Evolutionary conservation across 2,329 filamentous ascomycete genomes (phyloP), one percentile per base, ranked within the genome.

Genomic region (Clarireedia paspali): DNA sequence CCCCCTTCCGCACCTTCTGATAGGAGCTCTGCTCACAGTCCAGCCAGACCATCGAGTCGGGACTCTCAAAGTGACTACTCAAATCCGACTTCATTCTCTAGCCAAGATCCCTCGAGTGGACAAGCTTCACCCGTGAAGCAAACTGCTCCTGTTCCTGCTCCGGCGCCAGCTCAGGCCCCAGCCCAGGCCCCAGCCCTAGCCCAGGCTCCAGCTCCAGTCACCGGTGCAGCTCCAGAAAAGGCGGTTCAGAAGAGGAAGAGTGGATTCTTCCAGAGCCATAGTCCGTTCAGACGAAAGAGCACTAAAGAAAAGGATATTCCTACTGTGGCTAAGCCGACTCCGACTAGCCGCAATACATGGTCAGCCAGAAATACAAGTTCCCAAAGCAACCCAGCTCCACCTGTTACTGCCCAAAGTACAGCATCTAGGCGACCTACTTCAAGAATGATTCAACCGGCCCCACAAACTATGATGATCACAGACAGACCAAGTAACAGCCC

Each of bases 241-340:
- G 79, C 83, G 47, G 75, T 90, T 15, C 77, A 79, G 53, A 84
- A 85, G 72, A 85, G 80, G 73, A 85, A 81, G 73, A 83, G 83
- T 70, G 95, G 89, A 58, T 96, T 97, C 72, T 95, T 99, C 74
- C 89, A 91, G 70, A 91, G 90, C 64, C 88, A 92, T 67, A 92
- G 88, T 62, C 92, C 92, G 0, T 99, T 99, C 75, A 81, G 91
- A 34, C 83, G 92, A 55, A 96, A 95, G 81, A 96, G 91, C 69
- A 90, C 87, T 66, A 82, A 82, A 61, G 84, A 87, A 53, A 91
- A 89, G 66, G 89, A 89, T 46, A 66, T 76, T 3, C 74, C 76
- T 46, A 55, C 58, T 52, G 50, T 57, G 23, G 53, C 55, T 4
- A 60, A 64, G 12, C 65, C 48, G 24, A 26, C 73, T 5, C 62